Evolutionary conservation across 257 asterid species (phyloP).

Genomic region (Plectranthus barbatus): DNA sequence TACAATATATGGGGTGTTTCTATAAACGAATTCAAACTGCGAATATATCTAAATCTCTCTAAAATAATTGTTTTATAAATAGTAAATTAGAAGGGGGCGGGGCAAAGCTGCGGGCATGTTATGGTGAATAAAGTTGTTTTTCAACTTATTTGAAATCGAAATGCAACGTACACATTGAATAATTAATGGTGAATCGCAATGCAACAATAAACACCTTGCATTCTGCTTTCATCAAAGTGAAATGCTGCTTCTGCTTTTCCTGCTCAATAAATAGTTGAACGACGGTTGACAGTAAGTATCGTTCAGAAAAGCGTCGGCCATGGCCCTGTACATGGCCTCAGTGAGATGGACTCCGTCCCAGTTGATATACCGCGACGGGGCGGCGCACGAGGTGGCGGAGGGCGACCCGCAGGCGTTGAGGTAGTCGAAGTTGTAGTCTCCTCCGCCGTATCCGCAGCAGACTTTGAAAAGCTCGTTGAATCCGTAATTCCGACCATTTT

Average conservation of each 20-base stretch:
- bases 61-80: too few relatives aligned
- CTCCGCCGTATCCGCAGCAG: conserved; percentile 67
- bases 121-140: too few relatives aligned
- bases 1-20: too few relatives aligned
- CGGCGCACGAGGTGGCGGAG: conserved; percentile 31
- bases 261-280: conserved; percentile 35
- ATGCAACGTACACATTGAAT: too few relatives aligned
- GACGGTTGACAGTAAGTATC: conserved; percentile 48
- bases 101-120: too few relatives aligned
- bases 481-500: conserved; percentile 34
- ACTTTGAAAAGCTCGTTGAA: conserved; percentile 46
- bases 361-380: conserved; percentile 56
- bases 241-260: conserved; percentile 6
- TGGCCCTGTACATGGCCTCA: conserved; percentile 65
- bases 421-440: conserved; percentile 42
- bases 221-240: background rate
- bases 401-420: conserved; percentile 60
- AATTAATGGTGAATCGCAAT: too few relatives aligned
- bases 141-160: too few relatives aligned
- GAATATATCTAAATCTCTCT: too few relatives aligned
- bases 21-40: too few relatives aligned
- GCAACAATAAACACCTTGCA: too few relatives aligned
- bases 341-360: conserved; percentile 98
- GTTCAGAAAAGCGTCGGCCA: conserved; percentile 39
- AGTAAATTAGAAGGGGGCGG: too few relatives aligned